Evolutionary conservation across 805 yeast species (phyloP).

Genomic region (Cyberlindnera veronae): DNA sequence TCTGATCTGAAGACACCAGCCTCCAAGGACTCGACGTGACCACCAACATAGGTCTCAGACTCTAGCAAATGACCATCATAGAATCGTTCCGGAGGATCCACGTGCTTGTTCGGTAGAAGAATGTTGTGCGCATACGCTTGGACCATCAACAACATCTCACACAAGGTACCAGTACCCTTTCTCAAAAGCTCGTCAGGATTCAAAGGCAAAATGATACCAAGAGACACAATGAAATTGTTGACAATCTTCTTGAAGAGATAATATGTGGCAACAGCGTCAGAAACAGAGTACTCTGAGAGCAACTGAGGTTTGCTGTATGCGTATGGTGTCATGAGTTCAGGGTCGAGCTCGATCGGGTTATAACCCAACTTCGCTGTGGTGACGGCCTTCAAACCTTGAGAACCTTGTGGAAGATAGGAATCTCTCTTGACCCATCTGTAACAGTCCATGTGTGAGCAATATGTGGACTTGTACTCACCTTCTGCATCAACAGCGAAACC

Average conservation of each 20-base stretch:
- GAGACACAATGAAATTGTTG: conserved; percentile 93
- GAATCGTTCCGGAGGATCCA: conserved; percentile 91
- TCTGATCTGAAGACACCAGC: conserved; percentile 98
- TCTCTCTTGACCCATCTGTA: conserved; percentile 98
- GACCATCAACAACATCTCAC: conserved; percentile 96
- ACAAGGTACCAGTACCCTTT: conserved; percentile 97
- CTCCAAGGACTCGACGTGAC: conserved; percentile 95
- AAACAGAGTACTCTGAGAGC: conserved; percentile 93
- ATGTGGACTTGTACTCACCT: conserved; percentile 88
- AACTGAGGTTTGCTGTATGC: conserved; percentile 92
- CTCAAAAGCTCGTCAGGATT: conserved; percentile 95
- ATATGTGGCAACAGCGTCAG: conserved; percentile 99
- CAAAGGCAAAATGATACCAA: conserved; percentile 91
- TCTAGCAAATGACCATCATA: conserved; percentile 92
- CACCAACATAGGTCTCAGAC: conserved; percentile 97
- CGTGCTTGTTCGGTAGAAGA: conserved; percentile 87
- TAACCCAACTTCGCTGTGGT: conserved; percentile 94
- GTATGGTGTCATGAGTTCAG: conserved; percentile 97
- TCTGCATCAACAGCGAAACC: conserved; percentile 89
- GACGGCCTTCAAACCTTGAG: conserved; percentile 97
- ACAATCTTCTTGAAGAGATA: conserved; percentile 94
- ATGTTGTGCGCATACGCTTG: conserved; percentile 83
- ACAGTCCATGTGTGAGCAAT: conserved; percentile 97
- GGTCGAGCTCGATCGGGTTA: conserved; percentile 94
- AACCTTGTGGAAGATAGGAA: conserved; percentile 95